These are phyloP conservation scores for Coniferiporia weirii DNA, from an alignment of 1,284 basidiomycete species.

Conservation along the genomic window DNA sequence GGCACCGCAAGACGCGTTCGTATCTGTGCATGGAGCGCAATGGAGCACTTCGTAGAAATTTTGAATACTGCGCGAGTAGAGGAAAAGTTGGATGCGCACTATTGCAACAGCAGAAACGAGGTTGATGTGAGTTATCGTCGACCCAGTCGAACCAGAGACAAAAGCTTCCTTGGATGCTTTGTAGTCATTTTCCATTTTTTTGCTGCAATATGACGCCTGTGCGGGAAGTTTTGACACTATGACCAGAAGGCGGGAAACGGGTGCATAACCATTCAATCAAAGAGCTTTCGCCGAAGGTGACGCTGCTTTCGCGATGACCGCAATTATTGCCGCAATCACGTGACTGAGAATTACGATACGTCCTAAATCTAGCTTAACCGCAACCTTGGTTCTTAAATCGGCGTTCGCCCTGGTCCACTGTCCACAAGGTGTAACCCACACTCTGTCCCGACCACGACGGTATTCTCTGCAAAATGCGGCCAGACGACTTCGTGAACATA, in stretches of 20 bases:
- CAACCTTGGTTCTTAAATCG: too few species aligned
- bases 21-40: conserved; percentile 61
- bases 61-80: background rate
- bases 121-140: conserved; percentile 73
- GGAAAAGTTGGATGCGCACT: conserved; percentile 42
- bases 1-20: conserved; percentile 41
- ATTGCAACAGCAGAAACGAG: conserved; percentile 65
- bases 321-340: too few species aligned
- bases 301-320: too few species aligned
- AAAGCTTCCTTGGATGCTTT: conserved; percentile 85
- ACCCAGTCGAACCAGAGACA: conserved; percentile 77
- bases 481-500: background rate
- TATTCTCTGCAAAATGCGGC: background rate
- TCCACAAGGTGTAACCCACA: background rate
- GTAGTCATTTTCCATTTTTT: conserved; percentile 42
- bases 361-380: too few species aligned
- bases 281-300: too few species aligned
- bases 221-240: background rate
- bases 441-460: background rate
- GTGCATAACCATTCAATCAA: too few species aligned
- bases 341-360: too few species aligned
- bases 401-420: too few species aligned
- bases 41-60: conserved; percentile 52
- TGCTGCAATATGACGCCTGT: background rate
- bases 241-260: too few species aligned